These are phyloP conservation scores for Rhodomyrtus tomentosa DNA, from an alignment of 345 rosid genomes.

Conservation along the genomic window DNA sequence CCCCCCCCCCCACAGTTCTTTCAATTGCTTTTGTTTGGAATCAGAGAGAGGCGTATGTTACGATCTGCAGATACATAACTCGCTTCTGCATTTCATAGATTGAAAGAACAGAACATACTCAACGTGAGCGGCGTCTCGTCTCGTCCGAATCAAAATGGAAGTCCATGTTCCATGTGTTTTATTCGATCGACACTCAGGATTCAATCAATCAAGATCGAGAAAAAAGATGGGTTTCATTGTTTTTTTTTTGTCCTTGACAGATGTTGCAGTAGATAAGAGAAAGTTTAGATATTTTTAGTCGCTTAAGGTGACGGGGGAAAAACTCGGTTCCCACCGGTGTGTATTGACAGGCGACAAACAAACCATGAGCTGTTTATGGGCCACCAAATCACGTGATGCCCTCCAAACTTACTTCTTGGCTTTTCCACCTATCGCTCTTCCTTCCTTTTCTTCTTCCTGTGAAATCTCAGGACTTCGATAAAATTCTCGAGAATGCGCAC, in stretches of 20 bases:
- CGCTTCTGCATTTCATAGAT: neutral
- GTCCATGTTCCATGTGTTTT: neutral
- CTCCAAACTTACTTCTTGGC: neutral
- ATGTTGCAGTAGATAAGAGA: neutral
- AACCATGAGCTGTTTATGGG: neutral
- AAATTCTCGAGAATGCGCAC: neutral
- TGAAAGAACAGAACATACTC: neutral
- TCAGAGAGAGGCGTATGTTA: neutral
- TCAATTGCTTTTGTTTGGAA: neutral
- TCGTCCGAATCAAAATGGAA: neutral
- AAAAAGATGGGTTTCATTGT: neutral
- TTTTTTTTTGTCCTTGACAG: neutral
- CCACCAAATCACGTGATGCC: neutral
- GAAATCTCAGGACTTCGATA: neutral
- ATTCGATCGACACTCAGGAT: neutral
- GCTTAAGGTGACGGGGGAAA: neutral
- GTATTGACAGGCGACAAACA: neutral
- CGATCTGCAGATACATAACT: neutral
- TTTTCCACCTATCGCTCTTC: neutral
- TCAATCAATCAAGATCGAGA: neutral
- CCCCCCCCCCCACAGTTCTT: neutral
- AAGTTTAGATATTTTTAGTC: neutral
- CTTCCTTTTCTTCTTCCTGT: neutral
- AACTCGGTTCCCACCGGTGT: neutral
- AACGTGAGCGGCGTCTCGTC: neutral